phyloP scores from a whole-genome alignment of 805 yeast species.

The Ogataea ramenticola region DNA sequence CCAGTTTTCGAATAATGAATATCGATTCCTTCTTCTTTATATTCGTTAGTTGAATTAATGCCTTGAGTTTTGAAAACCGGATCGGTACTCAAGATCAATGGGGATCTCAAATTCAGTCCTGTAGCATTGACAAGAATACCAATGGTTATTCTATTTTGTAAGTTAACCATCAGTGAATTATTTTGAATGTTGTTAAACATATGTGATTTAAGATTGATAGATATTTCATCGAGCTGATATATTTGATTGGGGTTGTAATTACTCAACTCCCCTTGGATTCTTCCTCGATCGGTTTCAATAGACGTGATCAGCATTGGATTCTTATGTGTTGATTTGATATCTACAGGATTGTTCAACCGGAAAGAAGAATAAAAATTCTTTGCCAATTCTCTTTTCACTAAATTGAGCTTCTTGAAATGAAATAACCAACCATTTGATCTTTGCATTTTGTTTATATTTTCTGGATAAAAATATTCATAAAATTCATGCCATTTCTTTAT shows the following conservation, averaged over 20 bases:
- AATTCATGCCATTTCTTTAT: slow-evolving; percentile 24
- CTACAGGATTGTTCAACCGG: not conserved
- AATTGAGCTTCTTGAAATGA: slow-evolving; percentile 28
- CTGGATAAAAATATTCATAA: slow-evolving; percentile 14
- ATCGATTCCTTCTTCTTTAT: slow-evolving; percentile 4
- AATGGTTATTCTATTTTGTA: slow-evolving; percentile 15
- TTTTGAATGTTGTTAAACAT: slow-evolving; percentile 8
- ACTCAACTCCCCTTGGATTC: slow-evolving; percentile 14
- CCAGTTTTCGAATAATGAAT: slow-evolving; percentile 18
- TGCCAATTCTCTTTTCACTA: slow-evolving; percentile 21
- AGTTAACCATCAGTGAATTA: slow-evolving; percentile 2
- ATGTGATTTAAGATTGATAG: slow-evolving; percentile 16
- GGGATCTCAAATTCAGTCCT: slow-evolving; percentile 20
- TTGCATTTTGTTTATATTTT: not conserved
- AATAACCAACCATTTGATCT: slow-evolving; percentile 36
- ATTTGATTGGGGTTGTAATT: slow-evolving; percentile 18
- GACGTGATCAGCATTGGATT: not conserved
- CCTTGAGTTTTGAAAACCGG: slow-evolving; percentile 5
- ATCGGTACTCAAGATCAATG: slow-evolving; percentile 21
- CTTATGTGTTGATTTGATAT: not conserved
- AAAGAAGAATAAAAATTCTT: slow-evolving; percentile 12
- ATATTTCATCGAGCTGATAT: slow-evolving; percentile 31
- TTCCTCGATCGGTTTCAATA: slow-evolving; percentile 15
- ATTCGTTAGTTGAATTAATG: not conserved
- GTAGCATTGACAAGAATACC: slow-evolving; percentile 22